phyloP scores from a whole-genome alignment of 2,329 filamentous ascomycete genomes.

The Neonectria punicea region DNA sequence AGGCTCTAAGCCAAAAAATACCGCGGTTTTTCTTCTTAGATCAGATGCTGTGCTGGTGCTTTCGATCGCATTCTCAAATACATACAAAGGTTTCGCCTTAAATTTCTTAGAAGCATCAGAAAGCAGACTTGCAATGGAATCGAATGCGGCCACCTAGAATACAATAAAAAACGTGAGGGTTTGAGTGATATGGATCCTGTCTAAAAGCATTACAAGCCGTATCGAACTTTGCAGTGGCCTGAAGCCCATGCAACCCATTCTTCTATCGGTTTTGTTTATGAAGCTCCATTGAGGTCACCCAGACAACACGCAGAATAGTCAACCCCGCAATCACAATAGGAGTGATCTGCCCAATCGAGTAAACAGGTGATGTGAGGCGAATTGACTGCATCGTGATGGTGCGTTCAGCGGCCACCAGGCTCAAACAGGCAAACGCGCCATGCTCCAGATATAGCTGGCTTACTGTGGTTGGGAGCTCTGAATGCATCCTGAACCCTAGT shows the following conservation, averaged over 20 bases:
- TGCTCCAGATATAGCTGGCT: too few relatives aligned
- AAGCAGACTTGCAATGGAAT: conserved; percentile 36
- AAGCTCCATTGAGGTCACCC: not conserved
- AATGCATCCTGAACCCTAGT: too few relatives aligned
- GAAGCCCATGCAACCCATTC: conserved; percentile 28
- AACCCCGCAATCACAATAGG: too few relatives aligned
- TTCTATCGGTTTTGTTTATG: conserved; percentile 34
- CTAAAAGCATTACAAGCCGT: conserved; percentile 41
- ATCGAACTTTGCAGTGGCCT: conserved; percentile 29
- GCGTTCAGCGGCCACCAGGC: too few relatives aligned
- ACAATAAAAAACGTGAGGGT: conserved; percentile 40
- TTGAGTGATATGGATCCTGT: conserved; percentile 48
- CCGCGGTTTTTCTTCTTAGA: conserved; percentile 8
- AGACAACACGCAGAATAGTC: conserved; percentile 11
- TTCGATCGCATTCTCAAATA: conserved; percentile 39
- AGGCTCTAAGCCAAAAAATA: too few relatives aligned
- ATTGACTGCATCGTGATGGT: too few relatives aligned
- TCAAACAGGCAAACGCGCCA: too few relatives aligned
- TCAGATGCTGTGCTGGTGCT: conserved; percentile 36
- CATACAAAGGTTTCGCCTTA: conserved; percentile 34
- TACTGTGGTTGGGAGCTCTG: too few relatives aligned
- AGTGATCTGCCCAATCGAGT: too few relatives aligned
- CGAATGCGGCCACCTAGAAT: conserved; percentile 28
- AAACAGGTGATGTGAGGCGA: too few relatives aligned
- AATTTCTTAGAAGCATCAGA: conserved; percentile 46